A percentile compares a stretch with the other conserved stretches of the same genome.
Evolutionary conservation across 768 basidiomycete species (phyloP).

Genomic region (Chlorophyllum brunneum): DNA sequence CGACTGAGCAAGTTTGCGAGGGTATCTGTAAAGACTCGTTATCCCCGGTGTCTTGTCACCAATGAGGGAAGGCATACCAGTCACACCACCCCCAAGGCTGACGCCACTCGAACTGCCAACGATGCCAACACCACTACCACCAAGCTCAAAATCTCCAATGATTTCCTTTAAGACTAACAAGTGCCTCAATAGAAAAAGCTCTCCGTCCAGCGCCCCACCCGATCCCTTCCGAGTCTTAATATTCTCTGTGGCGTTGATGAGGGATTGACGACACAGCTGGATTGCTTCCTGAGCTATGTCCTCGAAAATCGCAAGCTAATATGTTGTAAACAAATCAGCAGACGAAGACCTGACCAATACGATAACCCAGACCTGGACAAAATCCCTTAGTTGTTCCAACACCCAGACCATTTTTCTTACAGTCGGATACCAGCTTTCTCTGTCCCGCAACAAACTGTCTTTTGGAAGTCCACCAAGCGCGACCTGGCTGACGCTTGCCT

Average conservation of each 20-base stretch:
- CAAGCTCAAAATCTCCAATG: constrained; percentile 63
- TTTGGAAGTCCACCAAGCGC: constrained; percentile 2
- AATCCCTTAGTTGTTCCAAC: constrained; percentile 83
- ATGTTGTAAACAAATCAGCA: constrained; percentile 3
- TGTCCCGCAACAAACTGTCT: constrained; percentile 51
- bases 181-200: constrained; percentile 88
- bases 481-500: constrained; percentile 64
- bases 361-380: constrained; percentile 70
- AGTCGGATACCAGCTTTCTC: constrained; percentile 91
- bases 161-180: constrained; percentile 91
- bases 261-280: constrained; percentile 74
- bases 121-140: constrained; percentile 21
- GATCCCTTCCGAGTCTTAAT: constrained; percentile 48
- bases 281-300: constrained; percentile 96
- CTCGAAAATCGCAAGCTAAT: constrained; percentile 89
- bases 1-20: constrained; percentile 56
- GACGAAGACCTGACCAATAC: neutral
- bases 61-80: constrained; percentile 36
- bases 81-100: constrained; percentile 37
- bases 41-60: neutral
- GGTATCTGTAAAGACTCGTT: constrained; percentile 35
- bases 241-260: constrained; percentile 67
- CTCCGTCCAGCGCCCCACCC: constrained; percentile 61
- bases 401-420: constrained; percentile 89
- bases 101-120: constrained; percentile 15